Percentiles rank a stretch among this genome's conserved stretches.
phyloP scores from a whole-genome alignment of 169 alveolate species.

The Plasmodium fragile region DNA sequence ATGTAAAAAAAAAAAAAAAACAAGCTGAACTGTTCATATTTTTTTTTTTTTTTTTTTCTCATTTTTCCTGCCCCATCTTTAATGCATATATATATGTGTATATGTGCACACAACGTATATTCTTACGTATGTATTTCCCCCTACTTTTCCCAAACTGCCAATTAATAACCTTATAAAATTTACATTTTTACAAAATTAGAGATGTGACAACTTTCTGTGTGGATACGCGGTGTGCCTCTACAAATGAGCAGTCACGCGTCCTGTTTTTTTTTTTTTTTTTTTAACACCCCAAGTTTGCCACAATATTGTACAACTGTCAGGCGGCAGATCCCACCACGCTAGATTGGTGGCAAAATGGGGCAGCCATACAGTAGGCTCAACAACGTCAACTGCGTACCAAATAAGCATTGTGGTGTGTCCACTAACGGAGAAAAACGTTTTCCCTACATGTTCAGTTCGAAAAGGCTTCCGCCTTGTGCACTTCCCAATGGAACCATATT shows the following conservation, averaged over 20 bases:
- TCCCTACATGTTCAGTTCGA: neutral
- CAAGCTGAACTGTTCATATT: conserved; percentile 1
- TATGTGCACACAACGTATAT: conserved; percentile 12
- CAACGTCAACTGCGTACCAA: neutral
- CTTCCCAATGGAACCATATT: neutral
- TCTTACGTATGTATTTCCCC: neutral
- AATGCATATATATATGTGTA: conserved; percentile 2
- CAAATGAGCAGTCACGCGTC: neutral
- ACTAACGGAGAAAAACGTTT: neutral
- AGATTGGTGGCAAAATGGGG: neutral
- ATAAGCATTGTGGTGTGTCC: neutral
- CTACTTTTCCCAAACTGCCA: neutral
- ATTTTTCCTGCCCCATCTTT: neutral
- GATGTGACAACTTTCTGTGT: neutral
- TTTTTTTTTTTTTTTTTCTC: conserved; percentile 27
- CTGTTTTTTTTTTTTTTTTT: neutral
- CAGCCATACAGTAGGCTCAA: neutral
- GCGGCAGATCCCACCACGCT: neutral
- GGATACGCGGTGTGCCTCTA: neutral
- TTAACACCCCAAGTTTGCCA: neutral
- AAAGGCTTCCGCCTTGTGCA: neutral
- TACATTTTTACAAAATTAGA: conserved; percentile 4
- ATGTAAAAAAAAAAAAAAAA: neutral
- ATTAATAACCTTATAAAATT: conserved; percentile 1
- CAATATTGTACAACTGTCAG: neutral